Evolutionary conservation across 208 protist species (phyloP), one percentile per base, ranked within the genome.

Genomic region (Wallacemonas collosoma): DNA sequence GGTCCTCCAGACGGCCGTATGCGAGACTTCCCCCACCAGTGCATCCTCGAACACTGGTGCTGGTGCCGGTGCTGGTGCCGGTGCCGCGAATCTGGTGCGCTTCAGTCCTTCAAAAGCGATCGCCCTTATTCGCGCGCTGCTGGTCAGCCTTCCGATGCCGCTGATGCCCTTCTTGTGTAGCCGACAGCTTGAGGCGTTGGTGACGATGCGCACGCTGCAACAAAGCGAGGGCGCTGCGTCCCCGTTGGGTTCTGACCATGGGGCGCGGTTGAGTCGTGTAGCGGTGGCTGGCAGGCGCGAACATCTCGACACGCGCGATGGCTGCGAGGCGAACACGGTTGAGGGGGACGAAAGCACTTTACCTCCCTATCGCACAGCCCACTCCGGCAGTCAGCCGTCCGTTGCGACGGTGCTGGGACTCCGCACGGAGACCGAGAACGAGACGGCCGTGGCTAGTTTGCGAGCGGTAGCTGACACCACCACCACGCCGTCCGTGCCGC

Each of bases 101-200:
- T 62, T 62, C 26, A 44, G 56, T 15, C 43, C 77, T 3, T 50
- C 63, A 8, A 77, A 78, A 72, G 76, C 72, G 77, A 70, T 73
- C 48, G 65, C 61, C 17, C 35, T 85, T 14, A 38, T 89, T 3
- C 82, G 76, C 12, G 44, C 69, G 1, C 78, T 86, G 68, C 43
- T 89, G 47, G 40, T 76, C 3, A 71, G 71, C 39, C 76, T 89
- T 38, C 85, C 85, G 0, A 75, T 80, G 63, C 81, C 85, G 7
- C 70, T 89, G 41, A 71, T 89, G 40, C 76, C 81, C 1, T 36
- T 68, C 1, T 53, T 86, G 43, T 85, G 80, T 74, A 85, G 79
- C 44, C 85, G 81, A 15, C 75, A 78, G 53, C 73, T 82, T 61
- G 81, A 86, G 60, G 64, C 69, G 17, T 53, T 89, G 40, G 57